Evolutionary conservation across 208 protist species (phyloP).

Genomic region (Crithidia mellificae): DNA sequence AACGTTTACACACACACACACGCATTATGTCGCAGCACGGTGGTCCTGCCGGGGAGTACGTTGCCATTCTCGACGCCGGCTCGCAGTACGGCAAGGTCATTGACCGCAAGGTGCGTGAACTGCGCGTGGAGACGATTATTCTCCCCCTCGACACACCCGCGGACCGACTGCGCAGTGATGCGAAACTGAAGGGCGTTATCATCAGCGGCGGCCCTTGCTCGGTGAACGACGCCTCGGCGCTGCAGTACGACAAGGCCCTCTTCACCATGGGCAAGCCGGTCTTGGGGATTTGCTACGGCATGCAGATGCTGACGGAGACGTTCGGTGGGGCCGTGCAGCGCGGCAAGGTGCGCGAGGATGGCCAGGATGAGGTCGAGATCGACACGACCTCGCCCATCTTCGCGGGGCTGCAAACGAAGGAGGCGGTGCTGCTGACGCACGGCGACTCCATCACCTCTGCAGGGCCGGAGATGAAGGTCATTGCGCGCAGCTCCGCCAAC

Average conservation of each 20-base stretch:
- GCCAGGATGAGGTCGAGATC: conserved; percentile 88
- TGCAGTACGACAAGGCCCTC: conserved; percentile 68
- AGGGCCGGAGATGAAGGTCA: conserved; percentile 54
- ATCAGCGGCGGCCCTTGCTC: conserved; percentile 95
- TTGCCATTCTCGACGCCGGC: conserved; percentile 95
- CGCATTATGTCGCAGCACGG: conserved; percentile 10
- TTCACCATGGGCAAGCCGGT: conserved; percentile 90
- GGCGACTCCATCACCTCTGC: conserved; percentile 82
- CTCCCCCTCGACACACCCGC: conserved; percentile 83
- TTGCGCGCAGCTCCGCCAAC: conserved; percentile 62
- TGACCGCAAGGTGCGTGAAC: conserved; percentile 94
- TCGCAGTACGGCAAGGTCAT: conserved; percentile 98
- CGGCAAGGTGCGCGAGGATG: conserved; percentile 93
- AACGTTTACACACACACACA: neutral
- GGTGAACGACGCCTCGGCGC: conserved; percentile 89
- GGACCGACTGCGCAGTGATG: conserved; percentile 42
- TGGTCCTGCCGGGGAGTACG: conserved; percentile 50
- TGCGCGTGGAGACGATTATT: conserved; percentile 91
- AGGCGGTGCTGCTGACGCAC: conserved; percentile 95
- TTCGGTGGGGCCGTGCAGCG: conserved; percentile 91
- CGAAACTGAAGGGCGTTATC: conserved; percentile 90
- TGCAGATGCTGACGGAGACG: conserved; percentile 91
- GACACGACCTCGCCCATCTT: conserved; percentile 68
- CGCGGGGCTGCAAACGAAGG: conserved; percentile 43
- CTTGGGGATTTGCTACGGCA: conserved; percentile 98